Evolutionary conservation across 768 basidiomycete species (phyloP), one percentile per base, ranked within the genome.

Genomic region (Phlebiopsis gigantea): DNA sequence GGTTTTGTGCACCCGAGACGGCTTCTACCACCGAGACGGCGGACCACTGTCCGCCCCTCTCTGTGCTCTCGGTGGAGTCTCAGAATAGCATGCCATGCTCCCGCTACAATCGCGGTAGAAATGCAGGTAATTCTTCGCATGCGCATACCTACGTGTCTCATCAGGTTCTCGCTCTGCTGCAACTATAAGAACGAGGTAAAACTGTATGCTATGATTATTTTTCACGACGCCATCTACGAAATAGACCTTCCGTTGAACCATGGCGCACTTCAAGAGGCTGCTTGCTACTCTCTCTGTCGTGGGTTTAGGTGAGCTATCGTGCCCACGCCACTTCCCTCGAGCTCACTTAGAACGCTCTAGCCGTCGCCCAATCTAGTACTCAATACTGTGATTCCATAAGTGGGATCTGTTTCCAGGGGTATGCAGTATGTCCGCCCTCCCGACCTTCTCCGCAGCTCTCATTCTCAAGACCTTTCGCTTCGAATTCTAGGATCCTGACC

Each of bases 381-480:
- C 57, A 63, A 2, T 66, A 57, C 57, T 63, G 62, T 26, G 65
- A 66, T 44, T 57, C 63, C 8, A 46, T 56, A 1, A 66, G 65
- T 31, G 59, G 61, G 1, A 62, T 64, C 0, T 63, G 62, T 57
- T 64, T 63, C 34, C 63, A 62, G 41, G 65, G 65, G 21, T 63
- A 63, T 41, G 59, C 60, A 0, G 65, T 62, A 52, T 15, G 62
- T 6, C 10, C 24, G n/a, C 34, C 12, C 34, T 9, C 34, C 17
- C 34, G 34, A 39, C 17, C 34, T 34, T 30, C 47, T 17, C 26
- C 26, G 29, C 7, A 9, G 26, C 10, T 24, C 6, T 30, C 29
- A 24, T 14, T 1, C 19, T 15, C 28, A 15, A 24, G 44, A 19
- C 8, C 24, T 26, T 10, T 29, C 6, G 5, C 21, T 17, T 24